These are phyloP conservation scores for Canna indica DNA, from an alignment of 176 grass and related monocot genomes.

Conservation along the genomic window DNA sequence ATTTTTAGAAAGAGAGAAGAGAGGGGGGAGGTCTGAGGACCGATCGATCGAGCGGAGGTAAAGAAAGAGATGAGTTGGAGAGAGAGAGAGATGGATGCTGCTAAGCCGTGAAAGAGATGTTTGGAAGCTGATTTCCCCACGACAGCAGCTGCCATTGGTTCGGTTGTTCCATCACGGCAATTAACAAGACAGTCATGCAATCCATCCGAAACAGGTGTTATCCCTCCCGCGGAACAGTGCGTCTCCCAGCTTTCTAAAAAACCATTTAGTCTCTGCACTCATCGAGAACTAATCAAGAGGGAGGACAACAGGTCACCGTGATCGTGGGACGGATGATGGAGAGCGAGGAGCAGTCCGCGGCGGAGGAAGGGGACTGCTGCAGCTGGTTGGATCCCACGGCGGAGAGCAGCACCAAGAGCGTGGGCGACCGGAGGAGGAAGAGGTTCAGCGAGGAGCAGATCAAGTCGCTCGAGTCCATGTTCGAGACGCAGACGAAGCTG, in stretches of 20 bases:
- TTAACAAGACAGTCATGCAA: conserved; percentile 26
- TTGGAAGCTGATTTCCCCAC: conserved; percentile 14
- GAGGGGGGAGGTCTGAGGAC: background rate
- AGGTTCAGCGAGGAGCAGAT: conserved; percentile 98
- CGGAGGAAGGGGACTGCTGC: conserved; percentile 28
- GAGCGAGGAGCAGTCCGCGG: conserved; percentile 37
- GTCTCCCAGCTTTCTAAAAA: conserved; percentile 3
- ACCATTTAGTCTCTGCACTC: no score
- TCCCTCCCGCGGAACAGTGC: background rate
- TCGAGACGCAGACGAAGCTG: conserved; percentile 91
- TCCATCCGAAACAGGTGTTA: conserved; percentile 8
- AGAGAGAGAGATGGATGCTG: background rate
- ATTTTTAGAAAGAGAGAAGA: no score
- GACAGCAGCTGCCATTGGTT: conserved; percentile 37
- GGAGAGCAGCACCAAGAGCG: background rate
- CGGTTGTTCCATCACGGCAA: conserved; percentile 23
- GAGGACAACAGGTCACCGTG: no score
- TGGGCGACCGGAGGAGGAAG: conserved; percentile 57
- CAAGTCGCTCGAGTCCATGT: conserved; percentile 98
- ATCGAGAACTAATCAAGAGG: no score
- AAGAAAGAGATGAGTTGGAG: background rate
- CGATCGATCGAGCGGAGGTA: conserved; percentile 2
- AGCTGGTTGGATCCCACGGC: conserved; percentile 31
- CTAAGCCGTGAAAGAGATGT: background rate
- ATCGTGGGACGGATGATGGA: conserved; percentile 28